Base-by-base conservation (phyloP, 768 basidiomycete species). In the Leccinum pellstonianum region DNA sequence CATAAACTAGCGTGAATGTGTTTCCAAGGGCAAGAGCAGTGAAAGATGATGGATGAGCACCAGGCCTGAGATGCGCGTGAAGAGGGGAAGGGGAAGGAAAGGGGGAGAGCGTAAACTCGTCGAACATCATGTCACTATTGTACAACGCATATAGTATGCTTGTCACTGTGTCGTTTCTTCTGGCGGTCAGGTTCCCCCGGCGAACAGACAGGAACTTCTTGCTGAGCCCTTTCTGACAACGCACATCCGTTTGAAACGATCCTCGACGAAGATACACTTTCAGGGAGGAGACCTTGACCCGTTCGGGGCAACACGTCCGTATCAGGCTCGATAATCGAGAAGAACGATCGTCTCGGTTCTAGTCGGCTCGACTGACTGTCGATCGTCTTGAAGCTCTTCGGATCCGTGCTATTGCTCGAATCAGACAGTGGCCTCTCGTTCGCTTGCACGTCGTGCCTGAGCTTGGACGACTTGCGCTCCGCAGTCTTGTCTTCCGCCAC, bases 351-450 rank as follows among this genome's bases (percentile, higher is more conserved):
- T 37, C 70, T 72, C 17, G 72, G 64, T 41, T 72, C 83, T 54
- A 67, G 70, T 56, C 75, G 72, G 58, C 78, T 78, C 1, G 77
- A 76, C 17, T 77, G 64, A 54, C 79, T 82, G 58, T 78, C 80
- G 14, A 80, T 79, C 11, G 83, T 86, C 43, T 82, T 78, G 66
- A 87, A 61, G 64, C 88, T 90, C 54, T 83, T 83, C 8, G 80
- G 77, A 5, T 77, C 74, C 2, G 86, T 86, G 67, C 82, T 82
- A 60, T 76, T 79, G 69, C 88, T 90, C 19, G 81, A 80, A 64
- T 84, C 72, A 1, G 89, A 89, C 54, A 73, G 77, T 1, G 86
- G 85, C 6, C 84, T 79, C 48, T 83, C 84, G 43, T 74, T 69
- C 35, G 67, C 68, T 41, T 62, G 65, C 14, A 76, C 67, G 57